A percentile compares a stretch with the other conserved stretches of the same genome.
phyloP scores from a whole-genome alignment of 805 yeast genomes.

The Candida saitoana region DNA sequence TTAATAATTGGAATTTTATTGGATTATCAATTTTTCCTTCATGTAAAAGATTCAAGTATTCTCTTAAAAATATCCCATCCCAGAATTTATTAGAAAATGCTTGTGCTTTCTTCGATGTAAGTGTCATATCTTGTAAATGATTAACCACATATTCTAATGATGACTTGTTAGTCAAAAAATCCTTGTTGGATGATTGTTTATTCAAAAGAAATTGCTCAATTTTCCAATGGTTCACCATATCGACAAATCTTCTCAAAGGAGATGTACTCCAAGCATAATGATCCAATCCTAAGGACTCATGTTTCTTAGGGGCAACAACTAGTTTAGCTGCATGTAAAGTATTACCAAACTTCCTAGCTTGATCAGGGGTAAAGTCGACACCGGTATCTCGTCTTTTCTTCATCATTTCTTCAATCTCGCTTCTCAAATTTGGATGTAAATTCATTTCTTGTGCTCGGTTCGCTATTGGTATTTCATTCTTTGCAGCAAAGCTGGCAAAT shows the following conservation, averaged over 20 bases:
- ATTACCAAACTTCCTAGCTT: constrained; percentile 40
- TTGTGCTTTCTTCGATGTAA: constrained; percentile 21
- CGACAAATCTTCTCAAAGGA: constrained; percentile 81
- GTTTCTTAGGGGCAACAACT: constrained; percentile 43
- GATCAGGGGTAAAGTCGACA: constrained; percentile 28
- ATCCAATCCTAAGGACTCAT: constrained; percentile 59
- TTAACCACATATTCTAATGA: constrained; percentile 17
- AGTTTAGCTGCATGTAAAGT: constrained; percentile 52
- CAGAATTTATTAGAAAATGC: constrained; percentile 28
- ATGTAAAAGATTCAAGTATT: constrained; percentile 19
- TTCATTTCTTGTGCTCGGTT: constrained; percentile 38
- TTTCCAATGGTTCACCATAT: constrained; percentile 78
- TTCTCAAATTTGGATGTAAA: constrained; percentile 16
- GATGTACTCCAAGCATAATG: constrained; percentile 78
- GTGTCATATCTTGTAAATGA: constrained; percentile 31
- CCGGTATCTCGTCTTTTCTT: constrained; percentile 14
- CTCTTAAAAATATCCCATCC: constrained; percentile 32
- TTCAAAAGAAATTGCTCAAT: constrained; percentile 25
- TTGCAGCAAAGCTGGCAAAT: constrained; percentile 45
- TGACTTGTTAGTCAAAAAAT: background rate
- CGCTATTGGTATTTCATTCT: constrained; percentile 49
- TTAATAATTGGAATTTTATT: constrained; percentile 20
- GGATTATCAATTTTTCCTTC: constrained; percentile 14
- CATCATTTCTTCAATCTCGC: constrained; percentile 22
- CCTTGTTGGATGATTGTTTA: background rate